Evolutionary conservation across 208 protist species (phyloP), one percentile per base, ranked within the genome.

Genomic region (Wallacemonas sp.): DNA sequence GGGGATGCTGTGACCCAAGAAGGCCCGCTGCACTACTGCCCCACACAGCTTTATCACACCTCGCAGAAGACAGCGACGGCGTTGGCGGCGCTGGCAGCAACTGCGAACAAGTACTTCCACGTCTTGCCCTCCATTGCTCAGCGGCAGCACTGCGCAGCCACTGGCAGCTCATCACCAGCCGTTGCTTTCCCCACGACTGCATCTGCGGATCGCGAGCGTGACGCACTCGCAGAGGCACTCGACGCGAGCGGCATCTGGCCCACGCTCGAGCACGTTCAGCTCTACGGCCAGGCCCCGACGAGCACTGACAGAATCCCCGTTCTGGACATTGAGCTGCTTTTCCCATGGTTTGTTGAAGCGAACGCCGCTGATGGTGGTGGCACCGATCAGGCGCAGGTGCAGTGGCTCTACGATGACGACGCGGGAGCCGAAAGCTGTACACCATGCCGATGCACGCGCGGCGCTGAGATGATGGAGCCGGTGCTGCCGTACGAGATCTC

Each of bases 281-380:
- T 87, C 2, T 78, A 71, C 56, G 83, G 86, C 19, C n/a, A 29
- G 12, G 12, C n/a, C 17, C 32, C 33, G 38, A 19, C 34, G 23
- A 61, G 6, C 17, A 26, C 6, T 24, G 46, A 23, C 46, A 47
- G 68, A 1, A 52, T 70, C 17, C 52, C 65, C 6, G 78, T 88
- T 19, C 67, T 93, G 3, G 87, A 93, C 43, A 71, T 83, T 43
- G 78, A 81, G 54, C 65, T 93, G 29, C 73, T 93, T 9, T 77
- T 80, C 58, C 75, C 36, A n/a, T 93, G 87, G 87, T 76, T 70
- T 8, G 14, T 16, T 12, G 83, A 82, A 0, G 34, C 41, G 23
- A 62, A 85, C 21, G 9, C 36, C 61, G 33, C 38, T 32, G 27
- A 44, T 27, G 11, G 33, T 26, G 27, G 52, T 27, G 11, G 33